phyloP scores from a whole-genome alignment of 306 rosid species.

The Cotoneaster glaucophyllus region DNA sequence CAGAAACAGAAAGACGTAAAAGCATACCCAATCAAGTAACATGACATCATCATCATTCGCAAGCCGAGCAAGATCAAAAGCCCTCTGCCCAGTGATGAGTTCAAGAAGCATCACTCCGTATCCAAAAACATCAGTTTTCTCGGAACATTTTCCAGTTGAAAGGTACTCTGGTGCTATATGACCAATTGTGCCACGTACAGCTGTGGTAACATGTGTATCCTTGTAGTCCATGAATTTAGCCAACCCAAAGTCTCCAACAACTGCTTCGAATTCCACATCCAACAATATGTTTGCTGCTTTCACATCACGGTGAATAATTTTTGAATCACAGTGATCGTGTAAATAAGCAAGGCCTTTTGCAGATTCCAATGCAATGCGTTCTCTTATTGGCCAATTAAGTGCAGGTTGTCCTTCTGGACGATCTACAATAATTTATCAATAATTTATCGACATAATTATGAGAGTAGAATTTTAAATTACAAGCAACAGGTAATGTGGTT shows the following conservation, averaged over 20 bases:
- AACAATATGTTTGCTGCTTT: constrained; percentile 91
- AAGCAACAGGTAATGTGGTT: not conserved
- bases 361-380: constrained; percentile 69
- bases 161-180: constrained; percentile 92
- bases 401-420: constrained; percentile 47
- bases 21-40: constrained; percentile 90
- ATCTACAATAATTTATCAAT: constrained; percentile 50
- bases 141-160: constrained; percentile 90
- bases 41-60: constrained; percentile 75
- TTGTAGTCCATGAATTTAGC: constrained; percentile 90
- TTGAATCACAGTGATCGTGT: constrained; percentile 93
- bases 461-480: not conserved
- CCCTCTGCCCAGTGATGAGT: constrained; percentile 89
- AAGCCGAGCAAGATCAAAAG: constrained; percentile 90
- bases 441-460: not conserved
- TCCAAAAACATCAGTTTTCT: constrained; percentile 91
- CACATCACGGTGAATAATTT: constrained; percentile 91
- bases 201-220: constrained; percentile 92
- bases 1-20: not conserved
- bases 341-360: constrained; percentile 90
- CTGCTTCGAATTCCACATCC: constrained; percentile 90
- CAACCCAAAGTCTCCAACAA: constrained; percentile 89
- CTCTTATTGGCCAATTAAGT: constrained; percentile 64
- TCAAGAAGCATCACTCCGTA: constrained; percentile 97
- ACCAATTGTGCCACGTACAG: constrained; percentile 89